Evolutionary conservation across 106 monocot genomes (phyloP).

Genomic region (Vanilla planifolia): DNA sequence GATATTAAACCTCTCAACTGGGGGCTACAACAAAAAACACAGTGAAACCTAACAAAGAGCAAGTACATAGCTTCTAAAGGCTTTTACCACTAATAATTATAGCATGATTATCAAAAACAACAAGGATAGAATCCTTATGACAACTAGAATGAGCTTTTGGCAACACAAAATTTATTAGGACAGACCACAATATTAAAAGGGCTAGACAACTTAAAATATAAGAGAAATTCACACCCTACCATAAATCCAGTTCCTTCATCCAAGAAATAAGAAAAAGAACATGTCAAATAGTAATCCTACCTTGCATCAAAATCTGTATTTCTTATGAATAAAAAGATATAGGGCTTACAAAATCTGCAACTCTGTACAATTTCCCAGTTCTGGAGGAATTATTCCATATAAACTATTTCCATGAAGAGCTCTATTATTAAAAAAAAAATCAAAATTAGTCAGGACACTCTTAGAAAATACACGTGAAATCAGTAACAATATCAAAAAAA

Average conservation of each 20-base stretch:
- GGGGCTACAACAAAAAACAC: no score
- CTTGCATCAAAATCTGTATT: not conserved
- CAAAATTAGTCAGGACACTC: not conserved
- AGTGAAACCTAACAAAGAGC: no score
- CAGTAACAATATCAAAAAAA: conserved; percentile 5
- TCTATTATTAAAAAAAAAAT: conserved; percentile 23
- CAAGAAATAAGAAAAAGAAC: not conserved
- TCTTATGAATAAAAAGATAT: not conserved
- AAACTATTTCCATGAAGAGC: conserved; percentile 83
- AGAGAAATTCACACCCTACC: not conserved
- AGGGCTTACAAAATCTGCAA: conserved; percentile 77
- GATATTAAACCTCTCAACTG: no score
- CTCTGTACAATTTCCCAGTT: conserved; percentile 77
- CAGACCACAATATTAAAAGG: no score
- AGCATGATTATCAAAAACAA: no score
- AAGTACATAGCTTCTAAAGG: no score
- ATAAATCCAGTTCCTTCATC: not conserved
- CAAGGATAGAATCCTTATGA: no score
- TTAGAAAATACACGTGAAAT: not conserved
- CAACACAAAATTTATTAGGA: no score
- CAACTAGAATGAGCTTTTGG: no score
- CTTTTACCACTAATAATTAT: no score
- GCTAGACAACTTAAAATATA: no score
- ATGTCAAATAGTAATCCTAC: not conserved
- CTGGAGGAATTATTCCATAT: conserved; percentile 83